Evolutionary conservation across 306 rosid species (phyloP).

Genomic region (Inga oerstediana): DNA sequence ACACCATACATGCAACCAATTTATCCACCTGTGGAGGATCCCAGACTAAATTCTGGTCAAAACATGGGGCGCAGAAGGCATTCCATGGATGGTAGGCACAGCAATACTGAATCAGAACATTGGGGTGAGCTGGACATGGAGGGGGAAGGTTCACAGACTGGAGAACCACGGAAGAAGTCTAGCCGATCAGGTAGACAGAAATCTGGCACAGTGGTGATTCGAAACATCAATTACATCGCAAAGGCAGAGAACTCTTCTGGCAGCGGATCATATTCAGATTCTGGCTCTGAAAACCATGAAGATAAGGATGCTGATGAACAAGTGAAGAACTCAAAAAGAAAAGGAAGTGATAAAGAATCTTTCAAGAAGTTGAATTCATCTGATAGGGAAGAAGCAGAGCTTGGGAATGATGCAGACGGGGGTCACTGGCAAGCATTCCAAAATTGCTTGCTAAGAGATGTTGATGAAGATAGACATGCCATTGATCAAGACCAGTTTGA

Average conservation of each 20-base stretch:
- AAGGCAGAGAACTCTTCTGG: slow-evolving; percentile 68
- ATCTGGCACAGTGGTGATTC: slow-evolving; percentile 83
- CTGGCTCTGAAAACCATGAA: slow-evolving; percentile 63
- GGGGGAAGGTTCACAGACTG: slow-evolving; percentile 55
- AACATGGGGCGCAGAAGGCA: slow-evolving; percentile 69
- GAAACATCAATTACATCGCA: slow-evolving; percentile 88
- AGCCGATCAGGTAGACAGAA: slow-evolving; percentile 67
- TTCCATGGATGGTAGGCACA: slow-evolving; percentile 76
- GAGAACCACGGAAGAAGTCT: slow-evolving; percentile 58
- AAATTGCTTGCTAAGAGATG: slow-evolving; percentile 86
- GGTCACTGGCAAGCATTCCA: slow-evolving; percentile 94
- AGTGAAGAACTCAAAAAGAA: slow-evolving; percentile 55
- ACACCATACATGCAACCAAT: slow-evolving; percentile 78
- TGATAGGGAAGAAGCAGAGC: slow-evolving; percentile 50
- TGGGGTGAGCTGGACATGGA: slow-evolving; percentile 65
- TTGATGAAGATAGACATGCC: slow-evolving; percentile 65
- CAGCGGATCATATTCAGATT: slow-evolving; percentile 64
- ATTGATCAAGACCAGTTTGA: slow-evolving; percentile 67
- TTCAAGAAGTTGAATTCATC: slow-evolving; percentile 46
- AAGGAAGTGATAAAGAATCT: slow-evolving; percentile 49
- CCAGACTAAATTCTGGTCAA: slow-evolving; percentile 55
- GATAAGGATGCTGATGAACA: slow-evolving; percentile 53
- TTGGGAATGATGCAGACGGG: slow-evolving; percentile 63
- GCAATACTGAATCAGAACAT: slow-evolving; percentile 61
- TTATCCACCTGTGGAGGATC: slow-evolving; percentile 68